Evolutionary conservation across 352 stramenopile species (phyloP).

Genomic region (Albugo candida): DNA sequence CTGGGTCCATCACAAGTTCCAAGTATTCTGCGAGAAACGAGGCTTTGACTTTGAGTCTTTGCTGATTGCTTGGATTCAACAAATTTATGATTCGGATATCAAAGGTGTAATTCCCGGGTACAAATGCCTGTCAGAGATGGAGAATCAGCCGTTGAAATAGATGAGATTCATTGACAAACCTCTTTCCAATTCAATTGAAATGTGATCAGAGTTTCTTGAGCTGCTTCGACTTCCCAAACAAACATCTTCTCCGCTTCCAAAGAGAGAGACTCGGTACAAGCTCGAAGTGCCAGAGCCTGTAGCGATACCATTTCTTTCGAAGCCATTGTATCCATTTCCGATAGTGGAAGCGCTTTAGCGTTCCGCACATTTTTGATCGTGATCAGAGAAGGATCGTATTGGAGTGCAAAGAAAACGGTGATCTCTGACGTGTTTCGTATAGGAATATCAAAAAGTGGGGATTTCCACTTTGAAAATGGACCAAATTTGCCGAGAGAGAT

Average conservation of each 20-base stretch:
- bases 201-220: too few species aligned
- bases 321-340: too few species aligned
- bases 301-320: too few species aligned
- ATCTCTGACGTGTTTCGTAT: slow-evolving; percentile 59
- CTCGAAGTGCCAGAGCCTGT: too few species aligned
- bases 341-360: too few species aligned
- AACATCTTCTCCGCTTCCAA: too few species aligned
- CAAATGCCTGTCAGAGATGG: slow-evolving; percentile 14
- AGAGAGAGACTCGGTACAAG: too few species aligned
- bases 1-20: slow-evolving; percentile 53
- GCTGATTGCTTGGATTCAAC: slow-evolving; percentile 65
- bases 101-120: slow-evolving; percentile 37
- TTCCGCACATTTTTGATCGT: too few species aligned
- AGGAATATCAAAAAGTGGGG: slow-evolving; percentile 35
- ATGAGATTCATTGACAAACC: too few species aligned
- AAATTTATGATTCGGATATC: slow-evolving; percentile 46
- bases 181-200: too few species aligned
- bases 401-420: slow-evolving; percentile 29
- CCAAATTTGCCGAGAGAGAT: slow-evolving; percentile 66
- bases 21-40: slow-evolving; percentile 76
- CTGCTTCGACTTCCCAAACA: too few species aligned
- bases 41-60: slow-evolving; percentile 29
- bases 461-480: slow-evolving; percentile 56
- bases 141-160: too few species aligned
- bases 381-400: not conserved